Base-by-base conservation (phyloP, 2,329 filamentous ascomycete genomes). In the Didymella pinodella region DNA sequence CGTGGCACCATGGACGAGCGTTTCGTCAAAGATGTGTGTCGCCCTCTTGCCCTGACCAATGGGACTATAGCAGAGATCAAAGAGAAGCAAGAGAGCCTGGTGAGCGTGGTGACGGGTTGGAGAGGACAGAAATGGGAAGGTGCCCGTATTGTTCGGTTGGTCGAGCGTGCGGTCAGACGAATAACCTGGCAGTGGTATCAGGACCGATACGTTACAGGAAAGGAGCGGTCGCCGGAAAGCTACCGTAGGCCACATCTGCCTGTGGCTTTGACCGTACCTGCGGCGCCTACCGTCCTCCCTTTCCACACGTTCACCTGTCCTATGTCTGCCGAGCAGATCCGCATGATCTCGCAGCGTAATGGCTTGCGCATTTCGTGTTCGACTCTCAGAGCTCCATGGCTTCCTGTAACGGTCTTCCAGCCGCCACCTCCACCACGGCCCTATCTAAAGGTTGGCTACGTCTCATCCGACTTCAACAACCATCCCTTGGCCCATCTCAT, bases 381-480 rank as follows among this genome's bases (percentile, higher is more conserved):
- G 3, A 96, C 95, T 0, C 80, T 99, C 16, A 88, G 90, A 57
- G 88, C 93, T 2, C 86, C 93, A 4, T 99, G 95, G 95, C 85
- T 99, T 47, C 90, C 94, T 7, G 74, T 80, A 45, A 88, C 88
- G 0, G 91, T 98, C 0, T 97, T 91, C 69, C 86, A 87, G n/a
- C 95, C 95, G 2, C 95, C 95, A 0, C 78, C 86, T 2, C 93
- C 95, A 1, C 95, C 95, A 1, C 84, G 82, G 43, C 93, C 93
- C 0, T 87, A 90, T 65, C 83, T 99, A n/a, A 94, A 92, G 66
- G 88, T 99, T 60, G 95, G 95, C 46, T 99, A 99, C 75, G 88
- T 99, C 36, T 98, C 95, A 3, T 98, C 95, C 0, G 95, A 99
- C 78, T 99, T 99, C 79, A 99, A 99, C 74, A 99, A 99, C 69